Conservation (phyloP, 768 basidiomycete genomes). For the Boletus sp. region DNA sequence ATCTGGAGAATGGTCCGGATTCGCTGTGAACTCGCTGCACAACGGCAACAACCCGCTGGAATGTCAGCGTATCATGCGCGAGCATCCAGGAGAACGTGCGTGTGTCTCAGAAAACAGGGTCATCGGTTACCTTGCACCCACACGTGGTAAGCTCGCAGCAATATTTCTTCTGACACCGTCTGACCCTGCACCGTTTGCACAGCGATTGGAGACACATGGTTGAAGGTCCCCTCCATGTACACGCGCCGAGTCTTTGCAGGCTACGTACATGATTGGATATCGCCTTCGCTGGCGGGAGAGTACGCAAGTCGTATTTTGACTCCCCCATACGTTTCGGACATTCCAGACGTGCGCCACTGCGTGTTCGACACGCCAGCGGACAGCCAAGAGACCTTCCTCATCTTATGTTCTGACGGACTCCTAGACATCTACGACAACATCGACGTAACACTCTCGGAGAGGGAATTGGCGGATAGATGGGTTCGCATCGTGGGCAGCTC, state of each 20-base stretch:
- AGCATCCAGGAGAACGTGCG: slow-evolving; percentile 31
- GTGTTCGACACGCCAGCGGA: slow-evolving; percentile 23
- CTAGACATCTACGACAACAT: slow-evolving; percentile 38
- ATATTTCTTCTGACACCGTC: neutral
- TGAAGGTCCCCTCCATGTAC: slow-evolving; percentile 35
- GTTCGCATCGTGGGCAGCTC: slow-evolving; percentile 29
- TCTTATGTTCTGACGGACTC: slow-evolving; percentile 50
- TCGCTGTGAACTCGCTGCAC: slow-evolving; percentile 28
- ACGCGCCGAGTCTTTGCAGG: slow-evolving; percentile 31
- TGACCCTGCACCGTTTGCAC: slow-evolving; percentile 19
- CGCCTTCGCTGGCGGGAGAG: slow-evolving; percentile 13
- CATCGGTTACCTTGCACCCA: slow-evolving; percentile 39
- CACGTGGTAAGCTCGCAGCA: slow-evolving; percentile 31
- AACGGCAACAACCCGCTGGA: slow-evolving; percentile 32
- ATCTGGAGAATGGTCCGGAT: slow-evolving; percentile 21
- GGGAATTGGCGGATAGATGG: slow-evolving; percentile 37
- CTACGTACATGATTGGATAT: slow-evolving; percentile 25
- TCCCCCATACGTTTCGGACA: slow-evolving; percentile 45
- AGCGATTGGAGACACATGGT: slow-evolving; percentile 37
- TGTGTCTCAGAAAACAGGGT: slow-evolving; percentile 35
- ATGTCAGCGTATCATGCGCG: slow-evolving; percentile 25
- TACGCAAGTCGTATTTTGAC: slow-evolving; percentile 39
- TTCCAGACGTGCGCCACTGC: slow-evolving; percentile 41
- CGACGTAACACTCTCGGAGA: slow-evolving; percentile 20
- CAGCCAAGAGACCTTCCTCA: slow-evolving; percentile 31